phyloP scores from a whole-genome alignment of 2,329 filamentous ascomycete genomes.

The Colletotrichum sp. region DNA sequence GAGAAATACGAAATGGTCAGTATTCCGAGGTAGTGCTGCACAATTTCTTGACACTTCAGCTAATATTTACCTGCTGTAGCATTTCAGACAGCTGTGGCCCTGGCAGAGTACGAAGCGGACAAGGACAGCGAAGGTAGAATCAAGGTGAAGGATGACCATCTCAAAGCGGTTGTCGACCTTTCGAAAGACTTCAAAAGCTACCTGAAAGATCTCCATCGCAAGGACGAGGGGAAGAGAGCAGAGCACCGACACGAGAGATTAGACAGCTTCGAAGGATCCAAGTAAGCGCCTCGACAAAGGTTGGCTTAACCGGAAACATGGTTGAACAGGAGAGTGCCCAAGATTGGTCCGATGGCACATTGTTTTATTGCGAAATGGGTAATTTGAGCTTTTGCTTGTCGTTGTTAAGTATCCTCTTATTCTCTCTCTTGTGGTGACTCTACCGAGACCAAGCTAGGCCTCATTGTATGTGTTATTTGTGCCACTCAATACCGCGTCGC shows the following conservation, averaged over 20 bases:
- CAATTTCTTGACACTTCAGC: too few relatives aligned
- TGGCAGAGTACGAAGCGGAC: conserved; percentile 25
- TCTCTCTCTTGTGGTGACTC: too few relatives aligned
- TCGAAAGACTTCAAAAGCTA: conserved; percentile 25
- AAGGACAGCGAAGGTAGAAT: conserved; percentile 20
- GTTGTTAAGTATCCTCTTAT: too few relatives aligned
- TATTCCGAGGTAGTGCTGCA: too few relatives aligned
- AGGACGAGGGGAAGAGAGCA: background rate
- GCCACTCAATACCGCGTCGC: too few relatives aligned
- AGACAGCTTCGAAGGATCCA: background rate
- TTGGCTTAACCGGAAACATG: too few relatives aligned
- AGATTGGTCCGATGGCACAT: too few relatives aligned
- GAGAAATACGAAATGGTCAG: conserved; percentile 30
- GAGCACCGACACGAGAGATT: background rate
- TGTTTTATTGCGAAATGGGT: too few relatives aligned
- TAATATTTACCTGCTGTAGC: background rate
- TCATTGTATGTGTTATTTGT: too few relatives aligned
- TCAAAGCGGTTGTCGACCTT: conserved; percentile 20
- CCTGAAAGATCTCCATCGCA: conserved; percentile 1
- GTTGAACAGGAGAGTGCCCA: accelerated
- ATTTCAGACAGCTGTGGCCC: conserved; percentile 35
- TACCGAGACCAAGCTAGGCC: too few relatives aligned
- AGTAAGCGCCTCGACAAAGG: accelerated
- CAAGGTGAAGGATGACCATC: conserved; percentile 21
- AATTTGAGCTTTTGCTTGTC: too few relatives aligned